Evolutionary conservation across 345 rosid species (phyloP).

Genomic region (Ceriops tagal): DNA sequence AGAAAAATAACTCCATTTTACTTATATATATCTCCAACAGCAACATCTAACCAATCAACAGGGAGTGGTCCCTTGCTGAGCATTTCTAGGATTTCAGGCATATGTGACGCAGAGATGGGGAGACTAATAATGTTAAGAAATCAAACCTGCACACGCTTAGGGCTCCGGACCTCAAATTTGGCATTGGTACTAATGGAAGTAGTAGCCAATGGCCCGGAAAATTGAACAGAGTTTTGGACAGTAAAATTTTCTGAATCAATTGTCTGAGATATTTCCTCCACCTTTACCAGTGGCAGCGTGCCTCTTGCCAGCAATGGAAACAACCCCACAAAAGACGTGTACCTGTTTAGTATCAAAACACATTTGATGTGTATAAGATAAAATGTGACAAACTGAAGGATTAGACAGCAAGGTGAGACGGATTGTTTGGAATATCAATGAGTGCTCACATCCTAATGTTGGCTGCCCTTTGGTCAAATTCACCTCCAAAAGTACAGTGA

Average conservation of each 20-base stretch:
- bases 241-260: conserved; percentile 79
- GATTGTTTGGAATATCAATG: too few species aligned
- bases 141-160: conserved; percentile 80
- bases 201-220: conserved; percentile 73
- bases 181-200: conserved; percentile 83
- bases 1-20: not conserved
- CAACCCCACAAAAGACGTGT: conserved; percentile 74
- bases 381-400: not conserved
- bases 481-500: too few species aligned
- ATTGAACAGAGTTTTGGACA: conserved; percentile 69
- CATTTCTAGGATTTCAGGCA: not conserved
- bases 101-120: not conserved
- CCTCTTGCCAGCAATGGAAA: conserved; percentile 78
- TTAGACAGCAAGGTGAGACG: too few species aligned
- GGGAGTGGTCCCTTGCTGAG: not conserved
- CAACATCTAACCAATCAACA: not conserved
- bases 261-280: conserved; percentile 91
- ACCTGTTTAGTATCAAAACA: conserved; percentile 32
- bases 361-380: not conserved
- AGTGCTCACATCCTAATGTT: too few species aligned
- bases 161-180: conserved; percentile 84
- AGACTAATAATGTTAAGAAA: not conserved
- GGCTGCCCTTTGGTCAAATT: too few species aligned
- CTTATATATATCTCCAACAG: not conserved
- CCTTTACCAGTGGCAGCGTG: conserved; percentile 53